Conservation (phyloP, 306 rosid species). For the Benincasa hispida region DNA sequence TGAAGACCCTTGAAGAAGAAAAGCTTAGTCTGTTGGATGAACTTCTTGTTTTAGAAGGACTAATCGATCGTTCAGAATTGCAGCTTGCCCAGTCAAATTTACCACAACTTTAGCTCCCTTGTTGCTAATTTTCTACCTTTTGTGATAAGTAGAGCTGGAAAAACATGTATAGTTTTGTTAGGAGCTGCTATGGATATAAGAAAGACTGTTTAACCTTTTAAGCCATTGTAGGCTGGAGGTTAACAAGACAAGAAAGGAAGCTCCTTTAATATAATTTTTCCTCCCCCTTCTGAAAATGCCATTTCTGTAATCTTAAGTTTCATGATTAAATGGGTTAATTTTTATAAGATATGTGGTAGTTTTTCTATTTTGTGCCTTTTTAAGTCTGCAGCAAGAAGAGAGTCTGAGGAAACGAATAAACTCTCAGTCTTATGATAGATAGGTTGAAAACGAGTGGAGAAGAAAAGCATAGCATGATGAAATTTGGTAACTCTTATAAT, state of each 20-base stretch:
- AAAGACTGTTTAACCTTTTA: background rate
- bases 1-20: conserved; percentile 69
- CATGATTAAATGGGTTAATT: background rate
- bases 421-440: background rate
- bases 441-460: background rate
- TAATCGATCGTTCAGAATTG: conserved; percentile 45
- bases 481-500: background rate
- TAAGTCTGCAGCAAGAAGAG: no score
- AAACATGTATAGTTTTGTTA: background rate
- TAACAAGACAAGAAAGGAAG: conserved; percentile 1
- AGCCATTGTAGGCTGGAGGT: background rate
- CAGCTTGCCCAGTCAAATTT: conserved; percentile 25
- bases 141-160: background rate
- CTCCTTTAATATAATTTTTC: background rate
- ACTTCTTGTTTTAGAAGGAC: conserved; percentile 83
- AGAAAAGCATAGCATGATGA: background rate
- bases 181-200: background rate
- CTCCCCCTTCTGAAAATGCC: background rate
- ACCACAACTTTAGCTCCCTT: background rate
- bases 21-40: conserved; percentile 71
- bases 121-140: background rate
- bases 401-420: background rate
- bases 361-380: background rate
- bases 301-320: background rate
- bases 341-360: background rate